phyloP scores from a whole-genome alignment of 306 rosid species.

The Inga leiocalycina region DNA sequence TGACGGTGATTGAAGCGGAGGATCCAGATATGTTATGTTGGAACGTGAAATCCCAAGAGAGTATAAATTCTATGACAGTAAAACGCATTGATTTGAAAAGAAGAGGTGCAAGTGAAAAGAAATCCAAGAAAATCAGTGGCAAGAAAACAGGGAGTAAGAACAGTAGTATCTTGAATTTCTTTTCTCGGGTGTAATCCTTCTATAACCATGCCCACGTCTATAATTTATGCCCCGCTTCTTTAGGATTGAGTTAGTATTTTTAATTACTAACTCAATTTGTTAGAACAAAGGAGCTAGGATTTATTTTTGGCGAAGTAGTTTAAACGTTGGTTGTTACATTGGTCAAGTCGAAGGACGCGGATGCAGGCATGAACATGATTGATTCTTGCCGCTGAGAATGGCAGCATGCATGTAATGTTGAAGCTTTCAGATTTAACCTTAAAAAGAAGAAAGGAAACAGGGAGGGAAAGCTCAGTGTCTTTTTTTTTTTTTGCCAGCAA shows the following conservation, averaged over 20 bases:
- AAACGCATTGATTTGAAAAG: constrained; percentile 41
- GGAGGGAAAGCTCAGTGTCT: too few relatives aligned
- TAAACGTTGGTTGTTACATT: not conserved
- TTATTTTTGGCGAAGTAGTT: not conserved
- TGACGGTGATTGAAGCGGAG: constrained; percentile 57
- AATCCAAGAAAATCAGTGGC: constrained; percentile 49
- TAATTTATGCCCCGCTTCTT: not conserved
- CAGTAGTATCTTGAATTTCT: constrained; percentile 72
- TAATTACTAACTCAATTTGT: not conserved
- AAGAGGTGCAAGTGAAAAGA: constrained; percentile 50
- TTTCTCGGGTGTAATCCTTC: constrained; percentile 61
- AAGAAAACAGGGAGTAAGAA: constrained; percentile 45
- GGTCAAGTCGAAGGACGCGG: not conserved
- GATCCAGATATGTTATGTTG: constrained; percentile 39
- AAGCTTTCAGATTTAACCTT: not conserved
- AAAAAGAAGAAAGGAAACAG: too few relatives aligned
- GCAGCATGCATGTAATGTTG: not conserved
- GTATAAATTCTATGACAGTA: constrained; percentile 58
- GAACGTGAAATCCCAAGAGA: constrained; percentile 63
- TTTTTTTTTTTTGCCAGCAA: too few relatives aligned
- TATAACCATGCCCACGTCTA: not conserved
- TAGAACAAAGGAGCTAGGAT: not conserved
- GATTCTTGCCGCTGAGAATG: not conserved
- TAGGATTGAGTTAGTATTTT: not conserved
- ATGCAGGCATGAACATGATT: not conserved